Evolutionary conservation across 2,329 filamentous ascomycete genomes (phyloP).

Genomic region (Alternaria sp.): DNA sequence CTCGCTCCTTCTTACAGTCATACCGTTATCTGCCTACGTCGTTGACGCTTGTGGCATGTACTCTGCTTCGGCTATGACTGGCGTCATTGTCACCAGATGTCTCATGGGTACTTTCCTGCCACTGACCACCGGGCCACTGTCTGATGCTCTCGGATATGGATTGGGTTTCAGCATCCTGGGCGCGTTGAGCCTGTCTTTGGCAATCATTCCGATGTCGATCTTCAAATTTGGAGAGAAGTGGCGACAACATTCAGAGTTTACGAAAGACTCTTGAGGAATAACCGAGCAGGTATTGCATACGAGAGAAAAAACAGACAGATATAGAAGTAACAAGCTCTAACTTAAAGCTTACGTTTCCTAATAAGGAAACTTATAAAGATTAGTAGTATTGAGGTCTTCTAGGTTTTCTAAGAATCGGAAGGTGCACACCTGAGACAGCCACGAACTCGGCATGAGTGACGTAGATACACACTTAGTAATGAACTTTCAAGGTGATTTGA

Average conservation of each 20-base stretch:
- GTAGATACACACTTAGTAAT: no score
- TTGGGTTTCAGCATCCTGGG: slow-evolving; percentile 61
- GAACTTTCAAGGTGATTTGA: no score
- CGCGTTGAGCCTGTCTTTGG: slow-evolving; percentile 54
- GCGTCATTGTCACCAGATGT: slow-evolving; percentile 64
- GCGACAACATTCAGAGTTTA: slow-evolving; percentile 63
- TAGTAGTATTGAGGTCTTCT: no score
- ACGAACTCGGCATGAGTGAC: no score
- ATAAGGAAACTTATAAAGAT: no score
- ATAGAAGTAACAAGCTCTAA: no score
- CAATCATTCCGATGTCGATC: slow-evolving; percentile 62
- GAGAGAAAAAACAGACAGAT: no score
- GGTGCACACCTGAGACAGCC: no score
- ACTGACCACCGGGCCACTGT: slow-evolving; percentile 60
- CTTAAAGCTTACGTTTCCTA: no score
- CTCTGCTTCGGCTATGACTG: slow-evolving; percentile 66
- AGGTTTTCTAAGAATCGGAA: no score
- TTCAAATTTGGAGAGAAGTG: slow-evolving; percentile 62
- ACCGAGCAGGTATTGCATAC: background rate
- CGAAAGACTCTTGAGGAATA: slow-evolving; percentile 34
- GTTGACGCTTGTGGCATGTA: slow-evolving; percentile 67
- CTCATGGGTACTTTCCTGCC: slow-evolving; percentile 67
- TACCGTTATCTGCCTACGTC: slow-evolving; percentile 65
- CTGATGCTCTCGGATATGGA: slow-evolving; percentile 61
- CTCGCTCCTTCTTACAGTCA: slow-evolving; percentile 56